These are phyloP conservation scores for Arthrobotrys iridis DNA, from an alignment of 2,329 filamentous ascomycete genomes.

Conservation along the genomic window DNA sequence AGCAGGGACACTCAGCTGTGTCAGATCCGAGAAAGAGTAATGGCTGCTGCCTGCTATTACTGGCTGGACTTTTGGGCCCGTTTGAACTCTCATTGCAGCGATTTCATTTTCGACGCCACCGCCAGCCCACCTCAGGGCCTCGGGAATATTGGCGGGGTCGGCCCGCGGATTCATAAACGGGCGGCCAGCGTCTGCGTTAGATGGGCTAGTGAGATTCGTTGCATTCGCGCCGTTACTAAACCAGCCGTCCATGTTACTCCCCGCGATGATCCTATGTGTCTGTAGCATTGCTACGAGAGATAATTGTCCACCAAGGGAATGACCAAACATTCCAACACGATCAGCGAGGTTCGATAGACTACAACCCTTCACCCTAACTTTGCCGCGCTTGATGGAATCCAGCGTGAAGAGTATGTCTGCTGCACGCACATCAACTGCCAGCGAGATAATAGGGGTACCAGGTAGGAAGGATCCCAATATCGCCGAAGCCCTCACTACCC, in stretches of 20 bases:
- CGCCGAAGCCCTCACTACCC: background rate
- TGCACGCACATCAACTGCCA: conserved; percentile 16
- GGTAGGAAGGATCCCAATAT: background rate
- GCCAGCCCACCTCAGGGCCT: conserved; percentile 21
- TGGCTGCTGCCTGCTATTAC: conserved; percentile 22
- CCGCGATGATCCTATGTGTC: conserved; percentile 21
- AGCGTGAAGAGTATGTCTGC: conserved; percentile 21
- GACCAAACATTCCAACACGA: conserved; percentile 27
- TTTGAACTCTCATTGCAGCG: conserved; percentile 24
- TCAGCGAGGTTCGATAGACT: conserved; percentile 6
- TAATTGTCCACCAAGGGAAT: conserved; percentile 21
- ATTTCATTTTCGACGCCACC: conserved; percentile 38
- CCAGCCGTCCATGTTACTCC: conserved; percentile 44
- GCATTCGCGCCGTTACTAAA: conserved; percentile 40
- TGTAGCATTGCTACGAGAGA: conserved; percentile 28
- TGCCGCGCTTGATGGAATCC: conserved; percentile 14
- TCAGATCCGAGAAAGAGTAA: conserved; percentile 38
- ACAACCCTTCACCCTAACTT: conserved; percentile 16
- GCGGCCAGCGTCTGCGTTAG: conserved; percentile 15
- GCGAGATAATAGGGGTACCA: conserved; percentile 5
- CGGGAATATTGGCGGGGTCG: conserved; percentile 4
- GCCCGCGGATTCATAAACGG: conserved; percentile 4
- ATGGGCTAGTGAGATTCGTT: conserved; percentile 22
- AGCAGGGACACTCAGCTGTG: conserved; percentile 24
- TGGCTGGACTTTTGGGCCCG: conserved; percentile 35